Base-by-base conservation (phyloP, 2,329 filamentous ascomycete species). In the Botryotinia globosa region DNA sequence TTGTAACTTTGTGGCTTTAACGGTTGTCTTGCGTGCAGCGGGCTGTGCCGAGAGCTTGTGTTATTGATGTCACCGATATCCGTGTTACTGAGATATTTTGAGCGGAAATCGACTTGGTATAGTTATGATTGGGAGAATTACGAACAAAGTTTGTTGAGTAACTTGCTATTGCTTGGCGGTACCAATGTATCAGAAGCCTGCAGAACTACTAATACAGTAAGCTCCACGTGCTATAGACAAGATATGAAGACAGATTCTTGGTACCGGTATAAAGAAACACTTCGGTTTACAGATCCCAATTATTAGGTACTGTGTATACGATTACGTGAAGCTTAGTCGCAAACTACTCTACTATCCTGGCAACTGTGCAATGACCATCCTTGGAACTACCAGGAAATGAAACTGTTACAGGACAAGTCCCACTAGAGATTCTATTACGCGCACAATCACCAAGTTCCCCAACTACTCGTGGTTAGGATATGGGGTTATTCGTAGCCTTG, bases 21-120 rank as follows among this genome's bases (percentile, higher is more conserved):
- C 65, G 65, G 65, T 68, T 68, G 18, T 56, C 65, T 56, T 68
- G 48, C 65, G 51, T 68, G 65, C 65, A 68, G 48, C 48, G 48
- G 65, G 65, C n/a, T 68, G 48, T 56, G 18, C 65, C 65, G 65
- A 68, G 34, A 44, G 48, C 48, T 67, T 68, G 65, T 56, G 39
- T 32, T 12, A 44, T 58, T 58, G 20, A 56, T 67, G 64, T 39
- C 45, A 67, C 64, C 45, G 25, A 22, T 25, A 39, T 68, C 48
- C 25, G 65, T 68, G 51, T 56, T 42, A 56, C 34, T 67, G 34
- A 44, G 34, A 56, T 54, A 54, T 68, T 68, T 68, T 68, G 51
- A 42, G 48, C 37, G n/a, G 54, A 39, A 56, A 56, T 68, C 65
- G n/a, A n/a, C 51, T 58, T 68, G 48, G 10, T 56, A 32, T 42